A percentile compares a stretch with the other conserved stretches of the same genome.
Conservation (phyloP, 2,329 filamentous ascomycete genomes). For the Fusarium robinianum region DNA sequence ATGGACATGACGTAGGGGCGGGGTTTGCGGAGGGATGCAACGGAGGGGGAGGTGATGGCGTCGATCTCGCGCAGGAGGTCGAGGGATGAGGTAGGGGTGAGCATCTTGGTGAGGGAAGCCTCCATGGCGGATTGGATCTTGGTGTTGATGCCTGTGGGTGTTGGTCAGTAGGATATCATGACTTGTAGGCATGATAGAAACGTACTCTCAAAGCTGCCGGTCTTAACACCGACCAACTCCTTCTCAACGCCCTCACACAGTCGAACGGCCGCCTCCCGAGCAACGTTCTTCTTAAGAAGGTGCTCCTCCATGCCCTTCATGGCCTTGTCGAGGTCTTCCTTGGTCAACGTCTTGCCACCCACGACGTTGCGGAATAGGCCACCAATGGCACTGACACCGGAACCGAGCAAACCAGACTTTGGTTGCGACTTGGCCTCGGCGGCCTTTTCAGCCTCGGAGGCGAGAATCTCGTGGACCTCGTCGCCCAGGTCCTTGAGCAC, state of each 20-base stretch:
- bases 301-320: slow-evolving; percentile 97
- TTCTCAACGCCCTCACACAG: slow-evolving; percentile 90
- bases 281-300: slow-evolving; percentile 92
- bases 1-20: slow-evolving; percentile 98
- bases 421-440: slow-evolving; percentile 52
- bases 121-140: slow-evolving; percentile 88
- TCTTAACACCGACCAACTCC: slow-evolving; percentile 88
- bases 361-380: slow-evolving; percentile 94
- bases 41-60: slow-evolving; percentile 69
- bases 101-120: slow-evolving; percentile 88
- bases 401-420: slow-evolving; percentile 71
- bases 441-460: slow-evolving; percentile 68
- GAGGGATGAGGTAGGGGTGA: slow-evolving; percentile 92
- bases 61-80: slow-evolving; percentile 95
- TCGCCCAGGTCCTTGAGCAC: slow-evolving; percentile 91
- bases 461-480: slow-evolving; percentile 87
- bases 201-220: slow-evolving; percentile 80
- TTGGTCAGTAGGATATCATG: slow-evolving; percentile 24
- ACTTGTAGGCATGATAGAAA: slow-evolving; percentile 1
- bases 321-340: slow-evolving; percentile 86
- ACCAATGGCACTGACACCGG: slow-evolving; percentile 79
- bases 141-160: slow-evolving; percentile 68
- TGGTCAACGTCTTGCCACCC: slow-evolving; percentile 88
- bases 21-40: slow-evolving; percentile 63
- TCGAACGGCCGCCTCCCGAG: slow-evolving; percentile 88